Evolutionary conservation across 2,329 filamentous ascomycete species (phyloP).

Genomic region (Talaromyces sp.): DNA sequence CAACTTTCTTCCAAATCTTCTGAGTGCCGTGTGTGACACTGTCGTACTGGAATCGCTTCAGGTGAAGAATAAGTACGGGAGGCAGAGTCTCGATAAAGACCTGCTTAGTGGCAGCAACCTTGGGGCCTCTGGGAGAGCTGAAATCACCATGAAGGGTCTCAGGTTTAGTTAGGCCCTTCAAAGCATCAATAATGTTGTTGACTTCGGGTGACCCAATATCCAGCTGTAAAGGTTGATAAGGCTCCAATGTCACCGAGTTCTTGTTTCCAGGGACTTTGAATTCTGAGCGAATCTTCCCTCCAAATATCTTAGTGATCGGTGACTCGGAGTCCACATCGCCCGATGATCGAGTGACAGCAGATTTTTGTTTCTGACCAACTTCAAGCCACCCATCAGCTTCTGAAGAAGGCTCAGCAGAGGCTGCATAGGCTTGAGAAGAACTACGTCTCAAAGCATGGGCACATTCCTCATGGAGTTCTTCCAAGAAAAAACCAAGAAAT

Average conservation of each 20-base stretch:
- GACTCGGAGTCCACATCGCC: conserved; percentile 71
- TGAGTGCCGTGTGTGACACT: conserved; percentile 76
- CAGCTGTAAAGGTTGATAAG: conserved; percentile 89
- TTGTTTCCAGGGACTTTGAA: conserved; percentile 83
- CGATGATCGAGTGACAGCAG: conserved; percentile 81
- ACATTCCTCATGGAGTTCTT: conserved; percentile 92
- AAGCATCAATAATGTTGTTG: conserved; percentile 85
- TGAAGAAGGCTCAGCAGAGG: conserved; percentile 41
- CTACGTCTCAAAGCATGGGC: conserved; percentile 67
- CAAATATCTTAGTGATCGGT: conserved; percentile 91
- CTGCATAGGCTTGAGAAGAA: conserved; percentile 47
- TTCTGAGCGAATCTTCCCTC: conserved; percentile 85
- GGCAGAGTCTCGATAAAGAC: conserved; percentile 90
- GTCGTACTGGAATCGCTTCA: conserved; percentile 97
- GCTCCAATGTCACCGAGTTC: conserved; percentile 86
- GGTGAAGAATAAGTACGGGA: conserved; percentile 85
- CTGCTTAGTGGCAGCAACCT: conserved; percentile 82
- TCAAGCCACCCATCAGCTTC: conserved; percentile 79
- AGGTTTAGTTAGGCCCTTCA: conserved; percentile 77
- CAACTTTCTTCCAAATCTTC: conserved; percentile 98
- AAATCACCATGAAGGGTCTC: conserved; percentile 86
- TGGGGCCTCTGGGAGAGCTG: conserved; percentile 71
- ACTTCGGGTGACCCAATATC: conserved; percentile 88
- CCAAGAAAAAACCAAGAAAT: conserved; percentile 88
- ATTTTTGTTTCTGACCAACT: conserved; percentile 86